These are phyloP conservation scores for Aspergillus puulaauensis DNA, from an alignment of 2,329 filamentous ascomycete species.

Conservation along the genomic window DNA sequence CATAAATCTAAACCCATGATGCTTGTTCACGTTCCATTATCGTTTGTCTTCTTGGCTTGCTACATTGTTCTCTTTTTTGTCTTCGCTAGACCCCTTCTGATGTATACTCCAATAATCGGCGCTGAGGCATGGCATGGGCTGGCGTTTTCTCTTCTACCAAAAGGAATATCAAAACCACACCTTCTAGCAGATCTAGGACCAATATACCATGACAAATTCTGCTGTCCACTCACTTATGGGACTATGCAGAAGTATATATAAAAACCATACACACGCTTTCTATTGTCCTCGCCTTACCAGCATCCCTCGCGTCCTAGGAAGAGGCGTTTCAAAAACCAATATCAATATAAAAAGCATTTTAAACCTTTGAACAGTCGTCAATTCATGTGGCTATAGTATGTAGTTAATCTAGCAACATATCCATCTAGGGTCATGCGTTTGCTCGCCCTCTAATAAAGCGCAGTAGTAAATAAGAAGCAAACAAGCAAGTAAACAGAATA, in stretches of 20 bases:
- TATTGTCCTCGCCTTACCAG: no score
- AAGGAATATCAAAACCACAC: not conserved
- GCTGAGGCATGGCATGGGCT: slow-evolving; percentile 40
- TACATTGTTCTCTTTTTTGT: not conserved
- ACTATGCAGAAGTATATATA: not conserved
- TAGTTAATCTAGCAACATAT: no score
- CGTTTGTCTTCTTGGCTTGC: slow-evolving; percentile 19
- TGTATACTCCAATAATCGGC: slow-evolving; percentile 22
- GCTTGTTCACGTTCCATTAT: slow-evolving; percentile 1
- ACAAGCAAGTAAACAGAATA: no score
- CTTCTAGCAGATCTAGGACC: not conserved
- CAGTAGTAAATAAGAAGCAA: no score
- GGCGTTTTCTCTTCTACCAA: slow-evolving; percentile 28
- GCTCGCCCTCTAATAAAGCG: no score
- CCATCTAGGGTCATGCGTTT: no score
- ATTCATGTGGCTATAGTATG: no score
- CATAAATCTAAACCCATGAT: not conserved
- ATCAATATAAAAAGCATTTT: no score
- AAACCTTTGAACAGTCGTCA: no score
- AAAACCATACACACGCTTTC: not conserved
- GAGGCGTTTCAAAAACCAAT: no score
- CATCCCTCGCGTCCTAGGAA: no score
- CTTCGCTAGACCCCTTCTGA: slow-evolving; percentile 6
- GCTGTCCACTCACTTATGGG: no score
- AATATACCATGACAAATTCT: not conserved